Evolutionary conservation across 2,329 filamentous ascomycete genomes (phyloP).

Genomic region (Cadophora luteo-olivacea): DNA sequence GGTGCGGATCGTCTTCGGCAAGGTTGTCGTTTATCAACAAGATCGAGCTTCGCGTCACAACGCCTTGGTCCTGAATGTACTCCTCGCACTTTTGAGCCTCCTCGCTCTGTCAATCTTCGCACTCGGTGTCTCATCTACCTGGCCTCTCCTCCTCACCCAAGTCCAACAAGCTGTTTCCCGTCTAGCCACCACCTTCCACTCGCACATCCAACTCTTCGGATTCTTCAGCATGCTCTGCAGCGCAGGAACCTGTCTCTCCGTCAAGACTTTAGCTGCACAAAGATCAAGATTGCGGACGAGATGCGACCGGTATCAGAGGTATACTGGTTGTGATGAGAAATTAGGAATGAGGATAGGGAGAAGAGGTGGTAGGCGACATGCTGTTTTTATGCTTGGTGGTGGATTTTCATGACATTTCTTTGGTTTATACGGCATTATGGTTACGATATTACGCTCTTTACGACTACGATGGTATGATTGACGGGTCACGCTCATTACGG

Average conservation of each 20-base stretch:
- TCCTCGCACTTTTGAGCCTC: not conserved
- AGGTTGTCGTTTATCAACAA: no score
- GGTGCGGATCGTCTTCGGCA: conserved; percentile 1
- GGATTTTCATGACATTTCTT: conserved; percentile 13
- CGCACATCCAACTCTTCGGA: conserved; percentile 32
- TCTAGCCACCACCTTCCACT: not conserved
- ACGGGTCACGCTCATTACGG: conserved; percentile 10
- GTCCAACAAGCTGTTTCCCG: conserved; percentile 6
- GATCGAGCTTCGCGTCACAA: no score
- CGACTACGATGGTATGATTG: not conserved
- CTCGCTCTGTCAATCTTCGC: conserved; percentile 8
- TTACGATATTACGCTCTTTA: conserved; percentile 1
- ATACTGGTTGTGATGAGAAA: not conserved
- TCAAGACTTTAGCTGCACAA: conserved; percentile 28
- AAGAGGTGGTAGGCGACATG: not conserved
- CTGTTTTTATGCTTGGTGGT: not conserved
- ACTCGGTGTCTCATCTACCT: conserved; percentile 26
- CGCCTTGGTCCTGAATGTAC: no score
- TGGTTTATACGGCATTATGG: no score
- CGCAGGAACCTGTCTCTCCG: conserved; percentile 32
- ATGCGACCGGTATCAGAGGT: conserved; percentile 2
- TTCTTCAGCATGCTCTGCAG: conserved; percentile 35
- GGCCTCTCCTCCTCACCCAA: conserved; percentile 20
- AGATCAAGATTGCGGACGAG: not conserved
- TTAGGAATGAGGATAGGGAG: not conserved